A percentile compares a stretch with the other conserved stretches of the same genome.
These are phyloP conservation scores for Macadamia tetraphylla DNA, from an alignment of 164 flowering plant species.

Conservation along the genomic window DNA sequence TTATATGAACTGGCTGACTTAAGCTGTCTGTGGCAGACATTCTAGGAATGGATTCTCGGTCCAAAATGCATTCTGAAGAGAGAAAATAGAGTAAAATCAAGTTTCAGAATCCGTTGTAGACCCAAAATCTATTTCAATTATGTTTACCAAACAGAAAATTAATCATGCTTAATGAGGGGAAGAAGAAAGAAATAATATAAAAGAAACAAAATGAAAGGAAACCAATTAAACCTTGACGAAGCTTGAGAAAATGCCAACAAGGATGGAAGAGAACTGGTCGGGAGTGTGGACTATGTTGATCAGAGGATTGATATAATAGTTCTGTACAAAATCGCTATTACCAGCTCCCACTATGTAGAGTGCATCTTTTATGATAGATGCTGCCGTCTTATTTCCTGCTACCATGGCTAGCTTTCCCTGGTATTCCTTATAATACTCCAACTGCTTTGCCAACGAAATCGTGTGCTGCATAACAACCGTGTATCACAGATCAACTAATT, in stretches of 20 bases:
- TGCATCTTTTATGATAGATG: conserved; percentile 60
- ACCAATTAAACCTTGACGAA: conserved; percentile 52
- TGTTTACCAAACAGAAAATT: too few species aligned
- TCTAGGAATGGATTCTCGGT: too few species aligned
- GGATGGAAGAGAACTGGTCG: conserved; percentile 55
- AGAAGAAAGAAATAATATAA: too few species aligned
- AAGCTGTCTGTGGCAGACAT: too few species aligned
- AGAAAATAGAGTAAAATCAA: too few species aligned
- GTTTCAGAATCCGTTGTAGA: too few species aligned
- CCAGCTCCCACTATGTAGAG: conserved; percentile 65
- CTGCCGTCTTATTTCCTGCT: conserved; percentile 54
- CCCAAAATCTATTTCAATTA: too few species aligned
- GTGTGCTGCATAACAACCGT: conserved; percentile 45
- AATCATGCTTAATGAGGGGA: too few species aligned
- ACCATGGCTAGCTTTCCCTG: conserved; percentile 56
- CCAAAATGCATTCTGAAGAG: too few species aligned
- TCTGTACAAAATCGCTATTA: conserved; percentile 74
- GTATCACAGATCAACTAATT: too few species aligned
- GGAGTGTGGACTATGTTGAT: conserved; percentile 61
- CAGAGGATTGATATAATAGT: conserved; percentile 77
- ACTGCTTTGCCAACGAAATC: conserved; percentile 63
- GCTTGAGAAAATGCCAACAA: conserved; percentile 39
- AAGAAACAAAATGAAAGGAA: too few species aligned
- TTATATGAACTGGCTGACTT: too few species aligned
- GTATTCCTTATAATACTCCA: conserved; percentile 77